phyloP scores from a whole-genome alignment of 1,284 basidiomycete species.

The Cryptococcus deneoformans region DNA sequence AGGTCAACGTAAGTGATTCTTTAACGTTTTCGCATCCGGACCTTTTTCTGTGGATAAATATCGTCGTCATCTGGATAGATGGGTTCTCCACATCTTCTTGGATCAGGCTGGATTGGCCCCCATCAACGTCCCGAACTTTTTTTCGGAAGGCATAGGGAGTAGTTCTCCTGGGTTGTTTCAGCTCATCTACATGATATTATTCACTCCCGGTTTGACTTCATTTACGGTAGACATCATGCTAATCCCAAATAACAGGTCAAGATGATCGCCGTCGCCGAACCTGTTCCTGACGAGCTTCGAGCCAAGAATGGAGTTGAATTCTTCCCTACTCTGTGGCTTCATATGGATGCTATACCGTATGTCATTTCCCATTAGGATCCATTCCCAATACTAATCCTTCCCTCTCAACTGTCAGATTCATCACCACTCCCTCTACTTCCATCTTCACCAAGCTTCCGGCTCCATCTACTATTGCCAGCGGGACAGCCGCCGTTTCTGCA shows the following conservation, averaged over 20 bases:
- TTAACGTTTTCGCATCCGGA: too few relatives aligned
- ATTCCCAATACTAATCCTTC: not conserved
- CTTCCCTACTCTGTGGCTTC: slow-evolving; percentile 33
- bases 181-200: too few relatives aligned
- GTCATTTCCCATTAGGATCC: slow-evolving; percentile 6
- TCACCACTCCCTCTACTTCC: slow-evolving; percentile 34
- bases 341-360: slow-evolving; percentile 42
- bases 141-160: too few relatives aligned
- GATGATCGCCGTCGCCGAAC: slow-evolving; percentile 33
- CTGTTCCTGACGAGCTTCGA: slow-evolving; percentile 29
- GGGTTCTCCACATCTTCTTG: too few relatives aligned
- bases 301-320: slow-evolving; percentile 23
- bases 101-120: too few relatives aligned
- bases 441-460: slow-evolving; percentile 39
- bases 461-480: slow-evolving; percentile 35
- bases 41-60: too few relatives aligned
- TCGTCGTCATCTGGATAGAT: too few relatives aligned
- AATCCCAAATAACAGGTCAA: slow-evolving; percentile 13
- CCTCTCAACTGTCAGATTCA: slow-evolving; percentile 23
- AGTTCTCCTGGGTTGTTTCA: too few relatives aligned
- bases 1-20: slow-evolving; percentile 28
- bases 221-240: too few relatives aligned
- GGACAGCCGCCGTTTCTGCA: slow-evolving; percentile 34
- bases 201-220: too few relatives aligned
- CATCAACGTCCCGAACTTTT: too few relatives aligned